These are phyloP conservation scores for Phellopilus nigrolimitatus DNA, from an alignment of 1,284 basidiomycete species.

Conservation along the genomic window DNA sequence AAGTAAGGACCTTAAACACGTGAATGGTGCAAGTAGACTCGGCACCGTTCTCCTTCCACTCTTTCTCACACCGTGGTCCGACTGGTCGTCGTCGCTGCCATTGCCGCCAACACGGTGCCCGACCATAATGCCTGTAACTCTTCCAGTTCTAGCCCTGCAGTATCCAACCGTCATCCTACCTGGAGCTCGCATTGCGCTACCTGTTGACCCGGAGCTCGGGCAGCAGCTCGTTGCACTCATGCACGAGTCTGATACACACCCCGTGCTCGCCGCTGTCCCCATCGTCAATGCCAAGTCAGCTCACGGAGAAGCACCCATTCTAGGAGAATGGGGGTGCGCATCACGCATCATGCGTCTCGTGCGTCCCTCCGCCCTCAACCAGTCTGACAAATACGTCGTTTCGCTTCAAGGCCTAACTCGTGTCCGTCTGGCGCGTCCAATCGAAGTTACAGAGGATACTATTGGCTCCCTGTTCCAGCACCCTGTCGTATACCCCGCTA, in stretches of 20 bases:
- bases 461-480: conserved; percentile 34
- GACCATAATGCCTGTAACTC: conserved; percentile 33
- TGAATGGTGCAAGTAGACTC: too few relatives aligned
- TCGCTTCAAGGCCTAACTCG: conserved; percentile 63
- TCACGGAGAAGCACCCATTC: conserved; percentile 30
- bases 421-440: conserved; percentile 38
- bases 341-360: conserved; percentile 62
- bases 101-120: too few relatives aligned
- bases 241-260: conserved; percentile 55
- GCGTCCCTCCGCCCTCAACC: conserved; percentile 42
- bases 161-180: conserved; percentile 66
- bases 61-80: too few relatives aligned
- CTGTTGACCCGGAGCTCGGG: conserved; percentile 50
- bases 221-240: conserved; percentile 56
- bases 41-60: too few relatives aligned
- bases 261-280: conserved; percentile 63
- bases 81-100: too few relatives aligned
- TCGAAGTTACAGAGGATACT: conserved; percentile 29
- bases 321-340: conserved; percentile 39
- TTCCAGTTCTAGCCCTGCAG: conserved; percentile 58
- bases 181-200: conserved; percentile 56
- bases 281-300: conserved; percentile 31
- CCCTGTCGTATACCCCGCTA: conserved; percentile 45
- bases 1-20: too few relatives aligned
- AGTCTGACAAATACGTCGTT: conserved; percentile 52